These are phyloP conservation scores for Clonostachys rosea DNA, from an alignment of 2,329 filamentous ascomycete genomes.

Conservation along the genomic window DNA sequence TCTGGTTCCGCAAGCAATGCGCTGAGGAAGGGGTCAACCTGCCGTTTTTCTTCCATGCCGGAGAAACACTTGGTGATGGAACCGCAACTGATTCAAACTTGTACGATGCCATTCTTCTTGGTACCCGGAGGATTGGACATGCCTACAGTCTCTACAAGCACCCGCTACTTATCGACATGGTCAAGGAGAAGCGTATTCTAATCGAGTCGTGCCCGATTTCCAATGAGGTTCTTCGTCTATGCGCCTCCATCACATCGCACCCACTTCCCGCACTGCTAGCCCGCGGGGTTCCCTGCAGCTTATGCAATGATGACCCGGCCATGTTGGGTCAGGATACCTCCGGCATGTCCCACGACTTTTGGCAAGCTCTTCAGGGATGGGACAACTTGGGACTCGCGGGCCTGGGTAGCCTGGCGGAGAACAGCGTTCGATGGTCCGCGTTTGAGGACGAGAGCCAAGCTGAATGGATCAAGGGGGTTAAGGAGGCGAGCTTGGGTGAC, in stretches of 20 bases:
- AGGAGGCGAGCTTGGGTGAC: constrained; percentile 66
- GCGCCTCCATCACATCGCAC: constrained; percentile 70
- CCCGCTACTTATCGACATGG: constrained; percentile 80
- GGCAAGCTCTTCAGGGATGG: constrained; percentile 88
- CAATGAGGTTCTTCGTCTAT: constrained; percentile 81
- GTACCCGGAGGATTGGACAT: constrained; percentile 85
- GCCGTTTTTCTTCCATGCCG: constrained; percentile 94
- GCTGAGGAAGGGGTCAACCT: constrained; percentile 72
- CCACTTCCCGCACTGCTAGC: constrained; percentile 80
- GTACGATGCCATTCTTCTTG: constrained; percentile 83
- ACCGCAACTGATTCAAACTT: constrained; percentile 74
- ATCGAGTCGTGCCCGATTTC: constrained; percentile 89
- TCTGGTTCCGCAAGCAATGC: constrained; percentile 91
- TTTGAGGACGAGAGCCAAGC: constrained; percentile 74
- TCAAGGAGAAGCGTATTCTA: constrained; percentile 83
- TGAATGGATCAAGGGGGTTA: constrained; percentile 70
- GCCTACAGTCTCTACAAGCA: constrained; percentile 88
- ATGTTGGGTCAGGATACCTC: constrained; percentile 79
- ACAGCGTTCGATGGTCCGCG: constrained; percentile 84
- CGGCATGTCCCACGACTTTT: constrained; percentile 89
- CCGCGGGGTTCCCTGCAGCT: constrained; percentile 74
- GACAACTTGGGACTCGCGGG: constrained; percentile 87
- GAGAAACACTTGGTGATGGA: constrained; percentile 76
- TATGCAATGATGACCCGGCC: constrained; percentile 89
- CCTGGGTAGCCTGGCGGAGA: constrained; percentile 83